A percentile compares a stretch with the other conserved stretches of the same genome.
Conservation (phyloP, 1,284 basidiomycete species). For the Naganishia albida region DNA sequence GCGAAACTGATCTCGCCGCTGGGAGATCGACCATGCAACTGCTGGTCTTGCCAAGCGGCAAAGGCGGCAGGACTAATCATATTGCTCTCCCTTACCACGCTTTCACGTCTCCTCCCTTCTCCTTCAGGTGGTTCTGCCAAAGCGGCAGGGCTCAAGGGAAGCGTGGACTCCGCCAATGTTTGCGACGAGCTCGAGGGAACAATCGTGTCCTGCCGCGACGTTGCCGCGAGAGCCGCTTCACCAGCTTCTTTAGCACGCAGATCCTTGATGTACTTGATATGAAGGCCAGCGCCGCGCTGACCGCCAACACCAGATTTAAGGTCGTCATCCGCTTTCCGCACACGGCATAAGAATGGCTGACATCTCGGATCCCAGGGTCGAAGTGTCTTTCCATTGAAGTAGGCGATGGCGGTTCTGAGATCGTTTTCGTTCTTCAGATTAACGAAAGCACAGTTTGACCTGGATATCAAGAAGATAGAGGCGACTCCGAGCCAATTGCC, state of each 20-base stretch:
- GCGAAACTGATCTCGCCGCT: conserved; percentile 60
- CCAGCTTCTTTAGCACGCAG: conserved; percentile 53
- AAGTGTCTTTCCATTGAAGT: conserved; percentile 61
- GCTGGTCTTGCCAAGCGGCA: conserved; percentile 29
- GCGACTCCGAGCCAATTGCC: conserved; percentile 63
- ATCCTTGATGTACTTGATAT: conserved; percentile 74
- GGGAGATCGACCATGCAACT: conserved; percentile 43
- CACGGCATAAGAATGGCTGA: conserved; percentile 79
- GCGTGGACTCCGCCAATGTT: conserved; percentile 16
- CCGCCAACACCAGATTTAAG: conserved; percentile 85
- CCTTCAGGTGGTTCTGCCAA: conserved; percentile 45
- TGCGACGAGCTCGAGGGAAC: conserved; percentile 13
- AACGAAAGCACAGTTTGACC: conserved; percentile 90
- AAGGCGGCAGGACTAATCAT: conserved; percentile 31
- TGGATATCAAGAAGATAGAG: conserved; percentile 87
- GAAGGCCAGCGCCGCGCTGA: conserved; percentile 83
- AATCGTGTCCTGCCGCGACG: neutral
- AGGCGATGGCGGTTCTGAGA: conserved; percentile 67
- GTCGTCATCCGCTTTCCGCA: conserved; percentile 81
- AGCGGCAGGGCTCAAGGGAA: conserved; percentile 40
- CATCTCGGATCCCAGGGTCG: conserved; percentile 67
- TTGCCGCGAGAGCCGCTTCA: conserved; percentile 30
- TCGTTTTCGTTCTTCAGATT: conserved; percentile 72
- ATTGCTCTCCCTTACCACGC: conserved; percentile 33
- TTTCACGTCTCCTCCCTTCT: conserved; percentile 40